Percentiles rank a stretch among this genome's conserved stretches.
phyloP scores from a whole-genome alignment of 192 early-diverging fungal genomes.

The Linnemannia hyalina region DNA sequence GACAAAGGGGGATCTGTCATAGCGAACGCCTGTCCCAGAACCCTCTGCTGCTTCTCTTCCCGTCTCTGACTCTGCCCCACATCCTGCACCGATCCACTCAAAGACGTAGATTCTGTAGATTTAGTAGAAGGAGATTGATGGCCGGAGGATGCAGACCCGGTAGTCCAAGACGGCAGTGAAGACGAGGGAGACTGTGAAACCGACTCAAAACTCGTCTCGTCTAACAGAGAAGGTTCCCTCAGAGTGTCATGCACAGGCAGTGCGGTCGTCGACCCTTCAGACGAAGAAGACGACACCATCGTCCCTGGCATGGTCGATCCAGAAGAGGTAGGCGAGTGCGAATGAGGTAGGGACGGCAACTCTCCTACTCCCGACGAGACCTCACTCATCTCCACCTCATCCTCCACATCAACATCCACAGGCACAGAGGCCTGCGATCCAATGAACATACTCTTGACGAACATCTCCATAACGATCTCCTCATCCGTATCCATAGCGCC shows the following conservation, averaged over 20 bases:
- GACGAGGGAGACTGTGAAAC: not conserved
- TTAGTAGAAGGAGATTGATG: not conserved
- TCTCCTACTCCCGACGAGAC: not conserved
- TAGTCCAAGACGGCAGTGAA: not conserved
- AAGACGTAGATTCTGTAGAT: not conserved
- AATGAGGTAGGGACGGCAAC: not conserved
- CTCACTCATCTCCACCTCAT: not conserved
- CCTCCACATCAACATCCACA: not conserved
- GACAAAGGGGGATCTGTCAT: not conserved
- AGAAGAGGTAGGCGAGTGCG: not conserved
- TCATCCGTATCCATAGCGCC: not conserved
- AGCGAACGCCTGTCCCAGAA: not conserved
- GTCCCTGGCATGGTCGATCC: not conserved
- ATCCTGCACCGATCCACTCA: not conserved
- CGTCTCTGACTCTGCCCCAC: not conserved
- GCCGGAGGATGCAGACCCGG: not conserved
- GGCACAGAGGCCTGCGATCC: not conserved
- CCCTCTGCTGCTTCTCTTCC: not conserved
- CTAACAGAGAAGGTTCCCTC: not conserved
- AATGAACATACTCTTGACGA: slow-evolving; percentile 16
- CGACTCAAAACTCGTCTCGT: not conserved
- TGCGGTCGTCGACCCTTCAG: not conserved
- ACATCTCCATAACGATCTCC: slow-evolving; percentile 20
- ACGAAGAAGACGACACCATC: not conserved
- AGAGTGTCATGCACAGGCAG: not conserved